Percentiles rank a stretch among this genome's conserved stretches.
Evolutionary conservation across 1,284 basidiomycete species (phyloP).

Genomic region (Agaricales sp.): DNA sequence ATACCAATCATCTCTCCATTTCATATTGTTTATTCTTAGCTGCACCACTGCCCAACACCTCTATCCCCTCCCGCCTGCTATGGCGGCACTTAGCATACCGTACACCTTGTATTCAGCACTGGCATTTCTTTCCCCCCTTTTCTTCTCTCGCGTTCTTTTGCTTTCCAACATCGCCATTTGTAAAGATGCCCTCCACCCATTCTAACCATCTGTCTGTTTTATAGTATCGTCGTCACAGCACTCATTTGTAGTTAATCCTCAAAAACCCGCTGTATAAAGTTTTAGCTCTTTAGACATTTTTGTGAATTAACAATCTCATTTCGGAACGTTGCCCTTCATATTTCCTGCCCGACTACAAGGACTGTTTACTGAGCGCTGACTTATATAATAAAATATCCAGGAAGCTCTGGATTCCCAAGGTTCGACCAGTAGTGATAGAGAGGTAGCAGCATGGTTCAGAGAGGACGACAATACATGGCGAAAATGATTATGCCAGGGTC

Average conservation of each 20-base stretch:
- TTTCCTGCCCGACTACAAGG: too few relatives aligned
- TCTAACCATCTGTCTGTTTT: not conserved
- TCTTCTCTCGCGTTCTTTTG: not conserved
- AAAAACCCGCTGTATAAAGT: not conserved
- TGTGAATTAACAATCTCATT: too few relatives aligned
- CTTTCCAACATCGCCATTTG: not conserved
- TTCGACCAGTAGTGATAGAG: too few relatives aligned
- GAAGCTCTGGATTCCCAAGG: too few relatives aligned
- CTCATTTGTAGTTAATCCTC: not conserved
- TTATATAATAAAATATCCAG: too few relatives aligned
- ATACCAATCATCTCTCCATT: not conserved
- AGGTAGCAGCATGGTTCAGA: too few relatives aligned
- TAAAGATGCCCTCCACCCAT: not conserved
- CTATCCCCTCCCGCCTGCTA: not conserved
- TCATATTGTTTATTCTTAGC: not conserved
- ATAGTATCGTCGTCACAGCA: not conserved
- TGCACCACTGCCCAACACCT: not conserved
- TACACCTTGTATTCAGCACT: not conserved
- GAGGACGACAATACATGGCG: too few relatives aligned
- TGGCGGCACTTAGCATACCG: not conserved
- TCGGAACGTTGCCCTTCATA: too few relatives aligned
- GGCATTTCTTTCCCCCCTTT: not conserved
- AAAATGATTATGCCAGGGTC: too few relatives aligned
- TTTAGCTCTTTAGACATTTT: too few relatives aligned
- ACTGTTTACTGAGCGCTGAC: too few relatives aligned